Conservation (phyloP, 768 basidiomycete genomes). For the Phylloporus scabripes region DNA sequence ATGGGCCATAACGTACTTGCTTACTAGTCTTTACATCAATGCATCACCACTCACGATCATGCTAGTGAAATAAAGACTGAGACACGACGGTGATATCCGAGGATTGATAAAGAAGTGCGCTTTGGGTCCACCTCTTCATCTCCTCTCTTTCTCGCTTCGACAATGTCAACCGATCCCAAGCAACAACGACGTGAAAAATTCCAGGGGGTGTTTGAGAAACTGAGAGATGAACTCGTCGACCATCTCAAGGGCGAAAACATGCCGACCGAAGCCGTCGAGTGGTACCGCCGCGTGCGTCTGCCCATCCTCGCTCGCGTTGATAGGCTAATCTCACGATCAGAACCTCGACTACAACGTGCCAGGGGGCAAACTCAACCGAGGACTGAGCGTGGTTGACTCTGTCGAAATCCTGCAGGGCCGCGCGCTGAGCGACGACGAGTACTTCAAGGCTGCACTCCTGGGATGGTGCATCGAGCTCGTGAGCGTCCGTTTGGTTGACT, state of each 20-base stretch:
- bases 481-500: constrained; percentile 28
- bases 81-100: neutral
- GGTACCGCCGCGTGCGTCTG: constrained; percentile 69
- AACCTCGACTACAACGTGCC: constrained; percentile 93
- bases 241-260: constrained; percentile 67
- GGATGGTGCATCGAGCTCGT: constrained; percentile 97
- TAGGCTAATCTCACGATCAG: constrained; percentile 32
- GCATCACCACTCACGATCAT: constrained; percentile 21
- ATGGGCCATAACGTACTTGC: constrained; percentile 12
- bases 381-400: constrained; percentile 93
- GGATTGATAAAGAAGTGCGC: neutral
- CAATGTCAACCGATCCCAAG: constrained; percentile 29
- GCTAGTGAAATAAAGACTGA: neutral
- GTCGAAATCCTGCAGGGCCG: constrained; percentile 81
- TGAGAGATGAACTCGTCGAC: constrained; percentile 73
- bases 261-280: constrained; percentile 78
- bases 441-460: constrained; percentile 79
- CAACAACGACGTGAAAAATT: constrained; percentile 57
- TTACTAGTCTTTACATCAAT: constrained; percentile 15
- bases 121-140: no score
- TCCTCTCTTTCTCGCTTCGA: constrained; percentile 1
- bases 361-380: constrained; percentile 93
- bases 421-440: constrained; percentile 72
- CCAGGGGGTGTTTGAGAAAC: constrained; percentile 60
- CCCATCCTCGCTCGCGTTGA: neutral